Percentiles rank a stretch among this genome's conserved stretches.
These are phyloP conservation scores for Verticillium alfalfae DNA, from an alignment of 2,329 filamentous ascomycete genomes.

Conservation along the genomic window DNA sequence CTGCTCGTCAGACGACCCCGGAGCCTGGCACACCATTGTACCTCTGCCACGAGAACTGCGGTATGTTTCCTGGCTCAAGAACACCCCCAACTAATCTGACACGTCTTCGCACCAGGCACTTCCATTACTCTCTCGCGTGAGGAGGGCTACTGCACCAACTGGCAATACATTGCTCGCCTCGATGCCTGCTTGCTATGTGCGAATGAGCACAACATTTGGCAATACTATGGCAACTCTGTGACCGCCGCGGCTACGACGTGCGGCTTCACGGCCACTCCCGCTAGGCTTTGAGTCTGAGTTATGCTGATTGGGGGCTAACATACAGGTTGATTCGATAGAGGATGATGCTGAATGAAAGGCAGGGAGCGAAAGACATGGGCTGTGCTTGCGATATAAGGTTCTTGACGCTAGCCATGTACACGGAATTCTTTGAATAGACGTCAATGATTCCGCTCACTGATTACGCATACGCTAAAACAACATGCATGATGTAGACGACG, in stretches of 20 bases:
- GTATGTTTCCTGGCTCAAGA: conserved; percentile 22
- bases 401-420: no score
- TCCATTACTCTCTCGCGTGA: conserved; percentile 25
- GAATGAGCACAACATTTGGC: conserved; percentile 34
- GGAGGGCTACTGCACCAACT: conserved; percentile 25
- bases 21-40: conserved; percentile 28
- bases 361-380: no score
- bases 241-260: conserved; percentile 28
- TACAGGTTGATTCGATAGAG: background rate
- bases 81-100: background rate
- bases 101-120: conserved; percentile 13
- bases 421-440: no score
- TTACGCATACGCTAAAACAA: no score
- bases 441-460: no score
- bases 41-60: conserved; percentile 45
- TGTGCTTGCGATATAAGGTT: no score
- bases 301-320: background rate
- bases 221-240: conserved; percentile 33
- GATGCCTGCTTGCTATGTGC: conserved; percentile 39
- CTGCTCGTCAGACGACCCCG: conserved; percentile 32
- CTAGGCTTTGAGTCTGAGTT: background rate
- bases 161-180: conserved; percentile 22
- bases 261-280: conserved; percentile 14
- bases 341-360: background rate
- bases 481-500: no score